phyloP scores from a whole-genome alignment of 768 basidiomycete genomes.

The Mycena filopes region DNA sequence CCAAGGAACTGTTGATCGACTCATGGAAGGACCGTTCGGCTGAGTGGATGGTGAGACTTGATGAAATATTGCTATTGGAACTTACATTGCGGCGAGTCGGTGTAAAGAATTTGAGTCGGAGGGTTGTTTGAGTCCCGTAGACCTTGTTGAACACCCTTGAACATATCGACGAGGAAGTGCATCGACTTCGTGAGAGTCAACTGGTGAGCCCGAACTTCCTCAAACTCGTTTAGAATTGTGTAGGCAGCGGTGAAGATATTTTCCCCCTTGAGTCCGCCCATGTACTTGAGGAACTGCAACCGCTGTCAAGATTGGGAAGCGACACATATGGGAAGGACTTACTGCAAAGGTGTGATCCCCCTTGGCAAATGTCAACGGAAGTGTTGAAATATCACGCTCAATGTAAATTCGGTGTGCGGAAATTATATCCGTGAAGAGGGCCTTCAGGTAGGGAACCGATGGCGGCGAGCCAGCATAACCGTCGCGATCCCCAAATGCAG shows the following conservation, averaged over 20 bases:
- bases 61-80: too few relatives aligned
- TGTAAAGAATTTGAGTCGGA: constrained; percentile 6
- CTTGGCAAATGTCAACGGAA: not conserved
- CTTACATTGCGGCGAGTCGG: constrained; percentile 15
- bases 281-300: constrained; percentile 9
- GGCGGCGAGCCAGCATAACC: constrained; percentile 12
- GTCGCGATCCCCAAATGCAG: not conserved
- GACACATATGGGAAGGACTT: not conserved
- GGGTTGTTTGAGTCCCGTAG: not conserved
- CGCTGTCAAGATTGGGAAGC: not conserved
- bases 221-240: constrained; percentile 1
- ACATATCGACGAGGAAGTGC: not conserved
- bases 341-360: constrained; percentile 18
- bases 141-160: not conserved
- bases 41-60: too few relatives aligned
- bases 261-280: constrained; percentile 14
- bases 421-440: not conserved
- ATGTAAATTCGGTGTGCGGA: constrained; percentile 6
- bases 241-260: constrained; percentile 4
- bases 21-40: constrained; percentile 13
- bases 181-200: not conserved
- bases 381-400: constrained; percentile 1
- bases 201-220: constrained; percentile 1
- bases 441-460: not conserved
- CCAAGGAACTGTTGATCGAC: not conserved